These are phyloP conservation scores for Clonostachys solani DNA, from an alignment of 2,329 filamentous ascomycete species.

Conservation along the genomic window DNA sequence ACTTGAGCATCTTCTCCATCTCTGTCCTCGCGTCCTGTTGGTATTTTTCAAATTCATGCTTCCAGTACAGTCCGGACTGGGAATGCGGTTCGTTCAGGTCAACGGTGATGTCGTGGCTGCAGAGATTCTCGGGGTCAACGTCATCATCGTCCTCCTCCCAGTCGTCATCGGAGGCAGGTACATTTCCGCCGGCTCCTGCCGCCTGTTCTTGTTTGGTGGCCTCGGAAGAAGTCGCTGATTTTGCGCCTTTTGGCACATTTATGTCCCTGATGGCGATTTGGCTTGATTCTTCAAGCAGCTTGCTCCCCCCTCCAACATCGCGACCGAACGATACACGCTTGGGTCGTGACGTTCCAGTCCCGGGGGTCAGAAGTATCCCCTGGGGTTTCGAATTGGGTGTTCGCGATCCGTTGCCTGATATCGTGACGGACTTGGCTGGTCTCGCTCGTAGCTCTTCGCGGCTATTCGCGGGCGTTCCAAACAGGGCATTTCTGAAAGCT, in stretches of 20 bases:
- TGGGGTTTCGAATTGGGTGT: constrained; percentile 48
- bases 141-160: constrained; percentile 52
- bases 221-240: neutral
- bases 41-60: constrained; percentile 71
- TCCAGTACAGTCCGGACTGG: constrained; percentile 76
- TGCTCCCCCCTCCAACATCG: constrained; percentile 42
- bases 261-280: constrained; percentile 39
- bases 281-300: constrained; percentile 14
- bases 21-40: constrained; percentile 68
- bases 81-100: constrained; percentile 72
- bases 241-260: constrained; percentile 20
- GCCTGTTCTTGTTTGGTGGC: neutral
- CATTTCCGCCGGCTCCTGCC: no score
- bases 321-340: constrained; percentile 64
- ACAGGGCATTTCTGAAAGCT: constrained; percentile 59
- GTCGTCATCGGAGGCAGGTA: constrained; percentile 15
- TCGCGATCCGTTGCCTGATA: constrained; percentile 20
- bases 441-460: constrained; percentile 21
- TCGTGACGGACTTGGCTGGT: constrained; percentile 13
- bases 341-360: constrained; percentile 53
- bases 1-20: constrained; percentile 73
- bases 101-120: constrained; percentile 59
- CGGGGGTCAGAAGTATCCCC: constrained; percentile 61
- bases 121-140: constrained; percentile 31
- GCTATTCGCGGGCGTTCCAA: constrained; percentile 48